Percentiles rank a stretch among this genome's conserved stretches.
Conservation (phyloP, 345 rosid species). For the Acer campestre region DNA sequence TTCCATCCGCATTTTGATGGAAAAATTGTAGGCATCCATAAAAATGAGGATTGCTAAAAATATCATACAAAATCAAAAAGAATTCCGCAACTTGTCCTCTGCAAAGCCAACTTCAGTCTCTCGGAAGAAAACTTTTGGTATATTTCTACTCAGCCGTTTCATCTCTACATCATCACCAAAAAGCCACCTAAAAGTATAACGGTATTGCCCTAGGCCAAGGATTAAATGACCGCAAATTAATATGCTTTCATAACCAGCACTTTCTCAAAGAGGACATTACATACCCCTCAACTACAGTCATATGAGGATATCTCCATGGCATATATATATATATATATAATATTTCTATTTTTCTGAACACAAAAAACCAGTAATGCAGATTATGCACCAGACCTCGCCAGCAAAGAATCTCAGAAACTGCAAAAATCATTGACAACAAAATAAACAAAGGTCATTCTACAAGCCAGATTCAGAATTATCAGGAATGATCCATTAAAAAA, state of each 20-base stretch:
- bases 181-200: not conserved
- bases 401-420: slow-evolving; percentile 26
- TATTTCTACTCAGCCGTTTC: slow-evolving; percentile 22
- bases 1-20: slow-evolving; percentile 15
- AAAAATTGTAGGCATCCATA: slow-evolving; percentile 23
- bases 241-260: slow-evolving; percentile 19
- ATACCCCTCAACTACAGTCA: slow-evolving; percentile 14
- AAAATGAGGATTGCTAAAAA: slow-evolving; percentile 24
- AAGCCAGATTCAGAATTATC: not conserved
- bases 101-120: slow-evolving; percentile 29
- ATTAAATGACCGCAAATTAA: not conserved
- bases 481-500: not conserved
- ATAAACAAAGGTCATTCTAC: not conserved
- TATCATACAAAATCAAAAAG: slow-evolving; percentile 32
- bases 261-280: slow-evolving; percentile 19
- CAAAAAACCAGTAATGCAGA: slow-evolving; percentile 23
- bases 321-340: not conserved
- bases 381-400: slow-evolving; percentile 22
- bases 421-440: slow-evolving; percentile 21
- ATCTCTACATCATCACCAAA: slow-evolving; percentile 22
- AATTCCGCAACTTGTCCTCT: slow-evolving; percentile 20
- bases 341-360: not conserved
- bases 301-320: slow-evolving; percentile 17
- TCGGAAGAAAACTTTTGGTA: slow-evolving; percentile 18
- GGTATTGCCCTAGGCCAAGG: not conserved